Percentiles rank a stretch among this genome's conserved stretches.
phyloP scores from a whole-genome alignment of 208 protist species.

The Acanthamoeba triangularis region DNA sequence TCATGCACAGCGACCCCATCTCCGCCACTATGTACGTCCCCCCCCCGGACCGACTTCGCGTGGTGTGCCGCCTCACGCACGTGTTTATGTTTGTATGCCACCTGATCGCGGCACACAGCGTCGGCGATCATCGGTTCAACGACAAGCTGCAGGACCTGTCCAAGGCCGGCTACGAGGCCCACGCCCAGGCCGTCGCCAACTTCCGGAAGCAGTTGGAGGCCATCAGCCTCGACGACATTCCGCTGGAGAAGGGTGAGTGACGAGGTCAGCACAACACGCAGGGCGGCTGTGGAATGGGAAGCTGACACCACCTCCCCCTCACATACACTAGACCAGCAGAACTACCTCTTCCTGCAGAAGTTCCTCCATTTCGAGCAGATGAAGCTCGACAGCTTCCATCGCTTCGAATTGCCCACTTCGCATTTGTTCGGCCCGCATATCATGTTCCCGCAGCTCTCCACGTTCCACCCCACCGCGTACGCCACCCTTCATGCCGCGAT shows the following conservation, averaged over 20 bases:
- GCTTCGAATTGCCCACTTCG: constrained; percentile 4
- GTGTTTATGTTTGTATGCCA: too few relatives aligned
- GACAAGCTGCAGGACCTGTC: constrained; percentile 7
- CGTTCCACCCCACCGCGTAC: background rate
- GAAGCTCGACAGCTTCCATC: constrained; percentile 5
- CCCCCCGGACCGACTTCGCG: too few relatives aligned
- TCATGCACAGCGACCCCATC: background rate
- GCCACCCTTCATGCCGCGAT: background rate
- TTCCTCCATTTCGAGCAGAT: background rate
- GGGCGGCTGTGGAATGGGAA: too few relatives aligned
- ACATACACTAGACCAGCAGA: background rate
- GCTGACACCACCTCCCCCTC: too few relatives aligned
- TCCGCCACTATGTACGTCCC: background rate
- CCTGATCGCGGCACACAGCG: background rate
- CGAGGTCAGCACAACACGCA: too few relatives aligned
- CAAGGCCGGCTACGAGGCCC: background rate
- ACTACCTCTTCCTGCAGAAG: constrained; percentile 24
- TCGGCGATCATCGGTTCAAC: background rate
- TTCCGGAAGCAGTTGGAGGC: background rate
- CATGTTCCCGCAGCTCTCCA: constrained; percentile 10
- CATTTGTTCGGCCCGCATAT: constrained; percentile 1
- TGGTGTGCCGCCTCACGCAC: background rate
- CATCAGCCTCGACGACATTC: background rate
- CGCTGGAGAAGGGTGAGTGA: background rate
- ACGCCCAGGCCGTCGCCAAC: background rate